These are phyloP conservation scores for Pichia sp. DNA, from an alignment of 1,139 yeast genomes.

Conservation along the genomic window DNA sequence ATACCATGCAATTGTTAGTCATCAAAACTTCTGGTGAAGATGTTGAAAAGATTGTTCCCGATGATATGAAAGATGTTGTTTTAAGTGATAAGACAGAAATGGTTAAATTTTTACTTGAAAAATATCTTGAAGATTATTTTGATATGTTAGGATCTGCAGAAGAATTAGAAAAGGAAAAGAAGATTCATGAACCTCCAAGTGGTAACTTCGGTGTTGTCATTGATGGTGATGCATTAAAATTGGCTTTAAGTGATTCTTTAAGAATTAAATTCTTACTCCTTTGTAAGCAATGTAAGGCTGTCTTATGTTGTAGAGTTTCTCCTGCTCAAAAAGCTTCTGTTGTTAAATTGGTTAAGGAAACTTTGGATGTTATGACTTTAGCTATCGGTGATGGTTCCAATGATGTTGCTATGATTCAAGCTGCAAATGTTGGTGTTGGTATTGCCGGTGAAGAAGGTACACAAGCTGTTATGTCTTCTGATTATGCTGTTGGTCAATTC, in stretches of 20 bases:
- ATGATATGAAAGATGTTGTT: conserved; percentile 37
- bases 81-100: conserved; percentile 41
- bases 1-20: conserved; percentile 82
- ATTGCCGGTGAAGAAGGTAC: conserved; percentile 99
- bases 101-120: conserved; percentile 56
- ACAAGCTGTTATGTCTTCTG: conserved; percentile 98
- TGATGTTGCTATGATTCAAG: conserved; percentile 98
- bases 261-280: conserved; percentile 70
- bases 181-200: conserved; percentile 75
- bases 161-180: conserved; percentile 60
- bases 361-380: conserved; percentile 81
- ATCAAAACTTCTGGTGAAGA: conserved; percentile 50
- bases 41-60: conserved; percentile 35
- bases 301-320: conserved; percentile 92
- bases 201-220: conserved; percentile 80
- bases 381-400: conserved; percentile 99
- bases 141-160: conserved; percentile 58
- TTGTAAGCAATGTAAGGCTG: conserved; percentile 93
- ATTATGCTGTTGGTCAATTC: conserved; percentile 95
- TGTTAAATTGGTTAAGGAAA: conserved; percentile 81
- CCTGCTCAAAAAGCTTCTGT: conserved; percentile 98
- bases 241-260: conserved; percentile 60
- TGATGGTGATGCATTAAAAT: conserved; percentile 88
- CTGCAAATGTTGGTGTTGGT: conserved; percentile 98
- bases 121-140: conserved; percentile 62